Conservation (phyloP, 140 eudicot species). For the Ambrosia hybrid region DNA sequence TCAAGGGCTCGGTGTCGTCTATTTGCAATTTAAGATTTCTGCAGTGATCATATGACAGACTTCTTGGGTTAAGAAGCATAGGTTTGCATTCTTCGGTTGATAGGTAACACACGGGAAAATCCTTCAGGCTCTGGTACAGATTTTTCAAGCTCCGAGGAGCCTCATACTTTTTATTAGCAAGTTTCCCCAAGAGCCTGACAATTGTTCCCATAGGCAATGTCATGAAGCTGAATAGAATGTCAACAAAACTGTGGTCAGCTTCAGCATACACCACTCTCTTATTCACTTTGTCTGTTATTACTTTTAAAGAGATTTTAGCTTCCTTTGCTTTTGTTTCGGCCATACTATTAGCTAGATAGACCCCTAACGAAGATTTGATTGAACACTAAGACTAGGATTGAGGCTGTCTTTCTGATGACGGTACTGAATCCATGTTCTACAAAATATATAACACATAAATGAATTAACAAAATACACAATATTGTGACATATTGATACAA, state of each 20-base stretch:
- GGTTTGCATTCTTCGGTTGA: background rate
- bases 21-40: constrained; percentile 5
- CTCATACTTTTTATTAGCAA: background rate
- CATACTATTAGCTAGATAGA: background rate
- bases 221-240: constrained; percentile 37
- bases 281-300: constrained; percentile 8
- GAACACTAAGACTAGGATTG: no score
- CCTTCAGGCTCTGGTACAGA: constrained; percentile 7
- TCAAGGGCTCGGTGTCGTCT: background rate
- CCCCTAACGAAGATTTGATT: no score
- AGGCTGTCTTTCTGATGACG: no score
- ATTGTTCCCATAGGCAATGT: constrained; percentile 41
- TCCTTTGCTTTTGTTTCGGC: background rate
- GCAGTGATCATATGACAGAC: constrained; percentile 6
- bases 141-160: constrained; percentile 23
- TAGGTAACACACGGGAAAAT: constrained; percentile 9
- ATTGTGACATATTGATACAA: no score
- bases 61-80: constrained; percentile 27
- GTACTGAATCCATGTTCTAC: no score
- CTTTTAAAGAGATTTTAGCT: constrained; percentile 20
- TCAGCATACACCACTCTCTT: no score
- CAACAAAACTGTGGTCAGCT: constrained; percentile 26
- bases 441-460: no score
- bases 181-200: constrained; percentile 1
- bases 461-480: no score